Percentiles rank a stretch among this genome's conserved stretches.
Evolutionary conservation across 2,329 filamentous ascomycete species (phyloP).

Genomic region (Pseudogymnoascus sp.): DNA sequence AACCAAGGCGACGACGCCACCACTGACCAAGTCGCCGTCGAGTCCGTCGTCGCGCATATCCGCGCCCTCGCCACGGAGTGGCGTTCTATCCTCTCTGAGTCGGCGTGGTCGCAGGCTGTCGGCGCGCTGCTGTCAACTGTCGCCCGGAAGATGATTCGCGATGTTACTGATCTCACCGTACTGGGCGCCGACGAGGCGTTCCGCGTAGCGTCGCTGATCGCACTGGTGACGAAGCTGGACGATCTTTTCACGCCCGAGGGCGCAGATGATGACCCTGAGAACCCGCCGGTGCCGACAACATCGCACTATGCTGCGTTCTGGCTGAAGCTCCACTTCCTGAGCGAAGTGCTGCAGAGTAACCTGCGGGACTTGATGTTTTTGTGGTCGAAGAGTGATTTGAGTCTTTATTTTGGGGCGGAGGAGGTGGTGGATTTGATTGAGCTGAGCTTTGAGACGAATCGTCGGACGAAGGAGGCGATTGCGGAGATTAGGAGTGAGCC

Average conservation of each 20-base stretch:
- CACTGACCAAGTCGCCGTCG: conserved; percentile 42
- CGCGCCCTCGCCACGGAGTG: conserved; percentile 46
- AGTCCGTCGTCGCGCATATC: conserved; percentile 44
- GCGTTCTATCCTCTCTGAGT: conserved; percentile 49
- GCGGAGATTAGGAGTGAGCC: conserved; percentile 47
- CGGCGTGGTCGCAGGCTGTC: conserved; percentile 54
- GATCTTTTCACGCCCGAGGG: conserved; percentile 46
- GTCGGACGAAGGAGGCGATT: conserved; percentile 48
- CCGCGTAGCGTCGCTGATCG: conserved; percentile 49
- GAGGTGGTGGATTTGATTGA: conserved; percentile 56
- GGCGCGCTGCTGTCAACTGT: conserved; percentile 51
- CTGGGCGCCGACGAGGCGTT: conserved; percentile 58
- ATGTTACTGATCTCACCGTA: conserved; percentile 52
- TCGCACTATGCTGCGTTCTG: conserved; percentile 53
- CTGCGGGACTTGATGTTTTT: conserved; percentile 53
- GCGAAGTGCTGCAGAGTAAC: conserved; percentile 58
- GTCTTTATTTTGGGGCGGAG: conserved; percentile 50
- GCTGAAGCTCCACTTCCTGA: conserved; percentile 55
- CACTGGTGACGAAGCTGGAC: conserved; percentile 48
- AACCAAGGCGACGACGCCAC: conserved; percentile 35
- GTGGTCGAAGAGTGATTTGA: conserved; percentile 58
- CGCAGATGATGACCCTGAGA: conserved; percentile 11
- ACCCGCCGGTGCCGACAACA: conserved; percentile 43
- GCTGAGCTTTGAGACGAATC: conserved; percentile 56
- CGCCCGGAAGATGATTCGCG: conserved; percentile 48